A percentile compares a stretch with the other conserved stretches of the same genome.
Conservation (phyloP, 73 alveolate species). For the Symbiodinium natans region DNA sequence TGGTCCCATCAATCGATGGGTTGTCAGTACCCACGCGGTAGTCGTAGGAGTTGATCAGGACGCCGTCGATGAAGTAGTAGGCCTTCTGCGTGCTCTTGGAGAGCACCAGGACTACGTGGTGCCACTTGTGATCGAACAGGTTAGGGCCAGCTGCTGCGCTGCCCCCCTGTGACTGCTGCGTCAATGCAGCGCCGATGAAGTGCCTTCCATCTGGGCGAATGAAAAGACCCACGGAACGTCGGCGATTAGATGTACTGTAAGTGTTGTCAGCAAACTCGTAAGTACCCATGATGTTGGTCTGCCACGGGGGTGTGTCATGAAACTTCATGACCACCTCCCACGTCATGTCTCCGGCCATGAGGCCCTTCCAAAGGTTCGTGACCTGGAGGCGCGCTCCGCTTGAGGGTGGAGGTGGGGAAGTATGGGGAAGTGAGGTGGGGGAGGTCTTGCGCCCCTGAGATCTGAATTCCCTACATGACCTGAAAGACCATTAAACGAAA, state of each 20-base stretch:
- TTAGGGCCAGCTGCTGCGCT: background rate
- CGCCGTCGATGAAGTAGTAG: slow-evolving; percentile 7
- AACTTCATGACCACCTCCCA: slow-evolving; percentile 26
- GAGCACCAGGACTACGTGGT: background rate
- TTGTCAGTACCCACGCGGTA: background rate
- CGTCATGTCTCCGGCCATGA: background rate
- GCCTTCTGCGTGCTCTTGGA: slow-evolving; percentile 27
- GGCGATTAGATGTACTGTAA: slow-evolving; percentile 9
- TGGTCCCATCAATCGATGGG: background rate
- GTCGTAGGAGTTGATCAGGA: background rate
- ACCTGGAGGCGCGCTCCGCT: background rate
- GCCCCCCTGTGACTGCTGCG: background rate
- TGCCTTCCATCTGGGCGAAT: slow-evolving; percentile 9
- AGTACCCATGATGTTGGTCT: slow-evolving; percentile 7
- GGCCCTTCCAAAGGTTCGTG: background rate
- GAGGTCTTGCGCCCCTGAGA: too few relatives aligned
- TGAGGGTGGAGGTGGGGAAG: too few relatives aligned
- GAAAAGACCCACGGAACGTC: slow-evolving; percentile 15
- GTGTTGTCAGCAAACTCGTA: background rate
- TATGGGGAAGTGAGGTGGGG: too few relatives aligned
- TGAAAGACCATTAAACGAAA: too few relatives aligned
- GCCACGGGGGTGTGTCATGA: background rate
- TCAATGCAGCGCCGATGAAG: background rate
- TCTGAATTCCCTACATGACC: too few relatives aligned
- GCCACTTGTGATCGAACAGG: background rate